phyloP scores from a whole-genome alignment of 2,329 filamentous ascomycete genomes.

The Nannizziopsis barbatae region DNA sequence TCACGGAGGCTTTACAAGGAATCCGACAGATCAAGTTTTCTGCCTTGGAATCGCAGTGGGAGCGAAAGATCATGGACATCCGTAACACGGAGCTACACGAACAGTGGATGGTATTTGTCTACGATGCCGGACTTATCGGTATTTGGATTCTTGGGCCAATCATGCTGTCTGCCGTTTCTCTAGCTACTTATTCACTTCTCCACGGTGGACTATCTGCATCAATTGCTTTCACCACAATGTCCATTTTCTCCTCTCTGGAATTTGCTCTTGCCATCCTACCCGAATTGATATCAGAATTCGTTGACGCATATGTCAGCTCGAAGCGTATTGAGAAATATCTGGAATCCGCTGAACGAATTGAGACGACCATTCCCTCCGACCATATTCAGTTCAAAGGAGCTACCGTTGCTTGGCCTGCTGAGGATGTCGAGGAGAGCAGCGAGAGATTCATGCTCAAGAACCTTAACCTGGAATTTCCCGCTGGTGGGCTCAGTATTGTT shows the following conservation, averaged over 20 bases:
- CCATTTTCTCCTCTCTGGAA: conserved; percentile 64
- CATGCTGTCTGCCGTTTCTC: conserved; percentile 57
- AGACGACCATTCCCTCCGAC: conserved; percentile 45
- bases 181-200: conserved; percentile 56
- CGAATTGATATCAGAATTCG: conserved; percentile 56
- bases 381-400: conserved; percentile 56
- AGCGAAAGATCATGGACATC: conserved; percentile 54
- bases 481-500: conserved; percentile 59
- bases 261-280: conserved; percentile 59
- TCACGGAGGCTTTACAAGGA: conserved; percentile 66
- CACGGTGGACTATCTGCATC: conserved; percentile 56
- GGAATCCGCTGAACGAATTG: conserved; percentile 51
- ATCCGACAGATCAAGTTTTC: conserved; percentile 81
- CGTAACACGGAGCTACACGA: conserved; percentile 56
- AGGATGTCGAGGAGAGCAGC: conserved; percentile 44
- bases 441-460: conserved; percentile 55
- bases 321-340: conserved; percentile 63
- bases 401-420: conserved; percentile 63
- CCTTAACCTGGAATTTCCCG: conserved; percentile 55
- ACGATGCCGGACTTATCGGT: conserved; percentile 51
- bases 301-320: conserved; percentile 64
- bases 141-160: conserved; percentile 67
- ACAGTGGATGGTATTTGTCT: conserved; percentile 55
- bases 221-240: conserved; percentile 67
- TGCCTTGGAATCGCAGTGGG: conserved; percentile 63